These are phyloP conservation scores for Schoenoplectus tabernaemontani DNA, from an alignment of 202 grass and related monocot genomes.

Conservation along the genomic window DNA sequence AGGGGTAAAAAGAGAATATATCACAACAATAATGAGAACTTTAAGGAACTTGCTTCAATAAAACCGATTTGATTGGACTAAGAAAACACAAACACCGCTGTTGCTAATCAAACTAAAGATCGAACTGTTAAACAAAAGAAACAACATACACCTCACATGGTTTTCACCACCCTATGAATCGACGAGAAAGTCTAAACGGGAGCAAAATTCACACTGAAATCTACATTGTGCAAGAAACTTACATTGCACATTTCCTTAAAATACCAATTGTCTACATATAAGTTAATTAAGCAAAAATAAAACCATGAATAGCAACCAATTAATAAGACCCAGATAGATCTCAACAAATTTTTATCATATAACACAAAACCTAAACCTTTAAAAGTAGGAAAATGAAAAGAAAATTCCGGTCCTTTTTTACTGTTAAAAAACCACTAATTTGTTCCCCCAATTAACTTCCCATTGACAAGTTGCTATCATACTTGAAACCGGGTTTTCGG, in stretches of 20 bases:
- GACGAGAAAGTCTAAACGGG: too few relatives aligned
- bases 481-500: conserved; percentile 7
- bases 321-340: conserved; percentile 26
- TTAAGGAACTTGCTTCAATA: too few relatives aligned
- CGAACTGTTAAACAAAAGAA: background rate
- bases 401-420: background rate
- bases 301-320: background rate
- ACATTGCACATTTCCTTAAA: background rate
- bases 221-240: background rate
- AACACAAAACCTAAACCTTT: background rate
- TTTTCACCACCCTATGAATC: too few relatives aligned
- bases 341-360: conserved; percentile 1
- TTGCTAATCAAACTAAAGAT: background rate
- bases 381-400: background rate
- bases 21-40: background rate
- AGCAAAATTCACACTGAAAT: background rate
- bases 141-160: too few relatives aligned
- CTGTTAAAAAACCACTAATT: background rate
- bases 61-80: background rate
- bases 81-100: background rate
- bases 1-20: too few relatives aligned
- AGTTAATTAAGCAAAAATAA: background rate
- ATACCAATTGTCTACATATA: background rate
- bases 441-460: conserved; percentile 24
- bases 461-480: background rate